Percentiles rank a stretch among this genome's conserved stretches.
These are phyloP conservation scores for Bremia lactucae DNA, from an alignment of 352 stramenopile species.

Conservation along the genomic window DNA sequence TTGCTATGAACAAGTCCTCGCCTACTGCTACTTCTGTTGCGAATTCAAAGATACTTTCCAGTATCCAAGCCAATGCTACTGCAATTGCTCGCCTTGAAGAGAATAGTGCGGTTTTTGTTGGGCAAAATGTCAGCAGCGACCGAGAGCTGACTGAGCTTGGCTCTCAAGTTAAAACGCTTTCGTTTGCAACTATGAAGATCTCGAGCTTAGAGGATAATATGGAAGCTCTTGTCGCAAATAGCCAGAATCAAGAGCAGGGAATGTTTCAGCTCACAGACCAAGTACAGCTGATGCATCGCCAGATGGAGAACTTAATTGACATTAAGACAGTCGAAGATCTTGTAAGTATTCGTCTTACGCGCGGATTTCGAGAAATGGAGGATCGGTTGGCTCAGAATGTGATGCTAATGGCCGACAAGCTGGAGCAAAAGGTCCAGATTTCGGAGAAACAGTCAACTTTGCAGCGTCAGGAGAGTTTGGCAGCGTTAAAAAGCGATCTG, in stretches of 20 bases:
- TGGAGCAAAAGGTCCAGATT: constrained; percentile 50
- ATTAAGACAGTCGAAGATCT: constrained; percentile 58
- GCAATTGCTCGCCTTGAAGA: constrained; percentile 62
- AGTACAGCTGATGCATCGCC: constrained; percentile 37
- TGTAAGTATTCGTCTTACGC: constrained; percentile 49
- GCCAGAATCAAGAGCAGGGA: constrained; percentile 42
- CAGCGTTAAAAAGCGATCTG: constrained; percentile 43
- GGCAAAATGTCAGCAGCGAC: constrained; percentile 52
- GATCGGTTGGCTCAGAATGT: constrained; percentile 46
- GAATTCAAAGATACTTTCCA: constrained; percentile 24
- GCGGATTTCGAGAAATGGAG: constrained; percentile 67
- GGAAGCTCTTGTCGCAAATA: constrained; percentile 32
- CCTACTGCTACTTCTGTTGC: constrained; percentile 5
- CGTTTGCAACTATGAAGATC: constrained; percentile 45
- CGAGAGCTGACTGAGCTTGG: constrained; percentile 47
- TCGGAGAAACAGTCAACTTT: constrained; percentile 42
- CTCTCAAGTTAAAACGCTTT: constrained; percentile 46
- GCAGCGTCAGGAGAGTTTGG: constrained; percentile 42
- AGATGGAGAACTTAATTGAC: constrained; percentile 41
- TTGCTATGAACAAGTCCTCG: constrained; percentile 10
- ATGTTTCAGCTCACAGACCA: constrained; percentile 49
- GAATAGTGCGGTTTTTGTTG: constrained; percentile 50
- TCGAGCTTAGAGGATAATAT: constrained; percentile 48
- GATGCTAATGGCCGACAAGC: constrained; percentile 48
- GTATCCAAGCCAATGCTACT: constrained; percentile 32